These are phyloP conservation scores for Coprinopsis marcescibilis DNA, from an alignment of 768 basidiomycete genomes.

Conservation along the genomic window DNA sequence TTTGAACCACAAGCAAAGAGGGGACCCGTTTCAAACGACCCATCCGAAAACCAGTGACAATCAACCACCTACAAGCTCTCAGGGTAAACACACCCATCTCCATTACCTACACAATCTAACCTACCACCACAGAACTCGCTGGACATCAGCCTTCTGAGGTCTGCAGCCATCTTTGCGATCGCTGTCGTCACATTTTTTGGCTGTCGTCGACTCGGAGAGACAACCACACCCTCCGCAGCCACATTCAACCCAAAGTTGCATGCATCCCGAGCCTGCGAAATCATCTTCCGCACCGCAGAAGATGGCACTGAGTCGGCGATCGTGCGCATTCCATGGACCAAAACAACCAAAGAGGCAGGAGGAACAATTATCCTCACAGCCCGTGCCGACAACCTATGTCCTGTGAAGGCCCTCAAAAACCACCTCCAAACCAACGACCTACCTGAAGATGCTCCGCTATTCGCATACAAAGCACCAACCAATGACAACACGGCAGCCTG, in stretches of 20 bases:
- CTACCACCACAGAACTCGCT: not conserved
- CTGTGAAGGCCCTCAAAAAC: conserved; percentile 6
- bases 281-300: conserved; percentile 1
- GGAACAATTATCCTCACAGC: conserved; percentile 14
- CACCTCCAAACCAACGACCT: conserved; percentile 5
- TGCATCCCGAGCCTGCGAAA: not conserved
- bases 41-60: conserved; percentile 27
- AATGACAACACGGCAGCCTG: not conserved
- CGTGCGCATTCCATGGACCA: conserved; percentile 29
- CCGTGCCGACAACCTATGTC: conserved; percentile 6
- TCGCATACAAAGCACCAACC: not conserved
- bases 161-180: conserved; percentile 29
- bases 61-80: conserved; percentile 26
- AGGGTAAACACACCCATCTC: not conserved
- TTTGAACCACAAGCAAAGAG: conserved; percentile 15
- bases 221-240: conserved; percentile 13
- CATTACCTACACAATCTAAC: not conserved
- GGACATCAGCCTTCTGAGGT: conserved; percentile 17
- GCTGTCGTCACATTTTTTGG: conserved; percentile 32
- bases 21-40: conserved; percentile 15
- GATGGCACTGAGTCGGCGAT: conserved; percentile 7
- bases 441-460: not conserved
- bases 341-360: conserved; percentile 19
- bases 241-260: not conserved
- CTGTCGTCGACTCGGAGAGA: conserved; percentile 24